These are phyloP conservation scores for Balansia obtecta DNA, from an alignment of 2,329 filamentous ascomycete species.

Conservation along the genomic window DNA sequence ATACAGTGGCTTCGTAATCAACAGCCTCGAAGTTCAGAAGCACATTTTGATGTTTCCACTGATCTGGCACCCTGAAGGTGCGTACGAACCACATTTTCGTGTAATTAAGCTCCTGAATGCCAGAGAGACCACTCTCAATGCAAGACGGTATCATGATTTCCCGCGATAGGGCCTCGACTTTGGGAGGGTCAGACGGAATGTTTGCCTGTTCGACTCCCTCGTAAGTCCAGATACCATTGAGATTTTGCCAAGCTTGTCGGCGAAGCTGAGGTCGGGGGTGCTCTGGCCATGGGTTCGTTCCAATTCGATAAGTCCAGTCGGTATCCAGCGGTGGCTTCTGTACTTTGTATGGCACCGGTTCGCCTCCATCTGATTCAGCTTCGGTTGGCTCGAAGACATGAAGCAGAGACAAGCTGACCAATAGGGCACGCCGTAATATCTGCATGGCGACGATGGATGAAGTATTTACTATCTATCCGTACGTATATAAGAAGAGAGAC, in stretches of 20 bases:
- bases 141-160: slow-evolving; percentile 32
- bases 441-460: not conserved
- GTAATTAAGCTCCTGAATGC: slow-evolving; percentile 29
- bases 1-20: slow-evolving; percentile 45
- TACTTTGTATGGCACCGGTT: slow-evolving; percentile 20
- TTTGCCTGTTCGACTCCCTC: slow-evolving; percentile 18
- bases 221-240: slow-evolving; percentile 49
- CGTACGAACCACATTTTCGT: slow-evolving; percentile 38
- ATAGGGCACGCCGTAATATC: not conserved
- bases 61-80: slow-evolving; percentile 33
- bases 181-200: slow-evolving; percentile 8
- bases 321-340: slow-evolving; percentile 33
- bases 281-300: slow-evolving; percentile 42
- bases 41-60: slow-evolving; percentile 32
- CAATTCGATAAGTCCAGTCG: slow-evolving; percentile 39
- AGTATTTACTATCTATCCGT: too few relatives aligned
- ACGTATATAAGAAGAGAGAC: too few relatives aligned
- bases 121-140: slow-evolving; percentile 34
- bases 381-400: not conserved
- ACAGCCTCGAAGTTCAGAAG: slow-evolving; percentile 47
- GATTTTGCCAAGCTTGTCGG: slow-evolving; percentile 39
- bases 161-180: slow-evolving; percentile 16
- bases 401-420: slow-evolving; percentile 1
- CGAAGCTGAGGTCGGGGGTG: slow-evolving; percentile 45
- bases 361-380: not conserved